Evolutionary conservation across 75 land plant genomes (phyloP), one percentile per base, ranked within the genome.

Genomic region (Sequoia sempervirens): DNA sequence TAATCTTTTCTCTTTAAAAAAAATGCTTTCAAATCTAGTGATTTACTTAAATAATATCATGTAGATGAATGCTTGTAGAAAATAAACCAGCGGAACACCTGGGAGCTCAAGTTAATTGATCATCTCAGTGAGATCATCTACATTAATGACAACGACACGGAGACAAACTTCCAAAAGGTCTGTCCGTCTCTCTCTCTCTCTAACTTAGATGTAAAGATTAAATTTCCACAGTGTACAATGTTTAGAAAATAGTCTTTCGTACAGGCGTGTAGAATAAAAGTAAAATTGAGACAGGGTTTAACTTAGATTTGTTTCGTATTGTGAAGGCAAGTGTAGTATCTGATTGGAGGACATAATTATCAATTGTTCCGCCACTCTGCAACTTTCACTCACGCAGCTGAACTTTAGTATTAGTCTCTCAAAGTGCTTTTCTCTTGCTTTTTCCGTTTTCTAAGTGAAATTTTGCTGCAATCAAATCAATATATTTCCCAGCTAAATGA

Each of bases 161-260:
- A 93, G 86, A 95, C 99, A 26, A 96, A 97, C 83, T 97, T 97
- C 81, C 99, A 97, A 74, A 96, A 97, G 96, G 99, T 94, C n/a
- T 38, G 17, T n/a, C 61, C 30, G 38, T 54, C 17, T 82, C 75
- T 38, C 32, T 72, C 6, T 9, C 45, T n/a, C 1, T 61, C 80
- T 79, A 10, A 40, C 66, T 5, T 20, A 23, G 7, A 61, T 61
- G 26, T 61, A 5, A 61, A 61, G 26, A 61, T 6, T 26, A 61
- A 23, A 18, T 10, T 36, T 32, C 2, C 14, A 34, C 14, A 6
- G 7, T 61, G n/a, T 23, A 61, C 66, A 23, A 61, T 61, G 12
- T 34, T 30, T 34, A 61, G n/a, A 23, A 61, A 61, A 61, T 26
- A 61, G 66, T 5, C n/a, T 23, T 54, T 54, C 20, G 58, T 15